Evolutionary conservation across 441 rosid species (phyloP).

Genomic region (Metrosideros polymorpha): DNA sequence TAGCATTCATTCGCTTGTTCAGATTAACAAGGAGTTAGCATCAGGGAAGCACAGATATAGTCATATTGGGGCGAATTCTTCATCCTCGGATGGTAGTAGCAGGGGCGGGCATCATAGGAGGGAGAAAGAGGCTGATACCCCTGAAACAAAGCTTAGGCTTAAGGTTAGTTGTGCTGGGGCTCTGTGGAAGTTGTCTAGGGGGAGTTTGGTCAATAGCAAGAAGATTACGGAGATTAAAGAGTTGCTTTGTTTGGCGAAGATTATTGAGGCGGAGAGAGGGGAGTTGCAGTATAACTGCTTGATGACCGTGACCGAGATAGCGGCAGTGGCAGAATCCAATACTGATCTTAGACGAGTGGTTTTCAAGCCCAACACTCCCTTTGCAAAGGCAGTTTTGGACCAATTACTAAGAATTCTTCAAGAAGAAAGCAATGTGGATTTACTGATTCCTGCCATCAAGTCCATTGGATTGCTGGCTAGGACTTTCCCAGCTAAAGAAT

Average conservation of each 20-base stretch:
- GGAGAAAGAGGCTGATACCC: slow-evolving; percentile 38
- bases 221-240: slow-evolving; percentile 54
- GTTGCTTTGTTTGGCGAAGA: slow-evolving; percentile 45
- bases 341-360: slow-evolving; percentile 49
- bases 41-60: not conserved
- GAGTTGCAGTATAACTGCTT: slow-evolving; percentile 47
- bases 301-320: slow-evolving; percentile 48
- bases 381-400: slow-evolving; percentile 57
- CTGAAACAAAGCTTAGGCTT: slow-evolving; percentile 27
- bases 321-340: slow-evolving; percentile 37
- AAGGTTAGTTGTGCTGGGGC: slow-evolving; percentile 46
- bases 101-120: slow-evolving; percentile 28
- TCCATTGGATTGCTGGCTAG: slow-evolving; percentile 56
- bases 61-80: slow-evolving; percentile 5
- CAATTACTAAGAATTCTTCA: slow-evolving; percentile 43
- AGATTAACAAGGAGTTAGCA: slow-evolving; percentile 36
- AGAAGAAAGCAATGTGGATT: slow-evolving; percentile 14
- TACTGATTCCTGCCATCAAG: slow-evolving; percentile 37
- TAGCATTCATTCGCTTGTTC: slow-evolving; percentile 43
- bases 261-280: slow-evolving; percentile 42
- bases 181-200: slow-evolving; percentile 31
- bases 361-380: slow-evolving; percentile 51
- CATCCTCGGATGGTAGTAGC: slow-evolving; percentile 23
- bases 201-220: slow-evolving; percentile 22
- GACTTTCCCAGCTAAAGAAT: slow-evolving; percentile 53